Evolutionary conservation across 176 grass and related monocot species (phyloP).

Genomic region (Rhynchospora tenuis): DNA sequence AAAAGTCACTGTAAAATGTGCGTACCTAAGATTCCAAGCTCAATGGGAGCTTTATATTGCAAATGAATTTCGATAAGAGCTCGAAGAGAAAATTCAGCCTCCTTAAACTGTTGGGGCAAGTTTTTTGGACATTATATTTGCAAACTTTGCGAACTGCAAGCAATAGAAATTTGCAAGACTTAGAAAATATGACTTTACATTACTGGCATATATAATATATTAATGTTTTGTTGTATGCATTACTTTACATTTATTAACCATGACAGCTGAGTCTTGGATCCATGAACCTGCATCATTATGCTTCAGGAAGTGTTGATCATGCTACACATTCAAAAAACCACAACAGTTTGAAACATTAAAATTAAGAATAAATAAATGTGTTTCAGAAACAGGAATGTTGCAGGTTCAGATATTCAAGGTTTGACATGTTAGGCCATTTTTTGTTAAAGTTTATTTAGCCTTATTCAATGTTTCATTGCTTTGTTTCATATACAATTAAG

Average conservation of each 20-base stretch:
- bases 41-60: too few species aligned
- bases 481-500: not conserved
- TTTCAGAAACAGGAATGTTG: not conserved
- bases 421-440: not conserved
- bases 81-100: too few species aligned
- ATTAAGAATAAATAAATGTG: not conserved
- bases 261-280: conserved; percentile 89
- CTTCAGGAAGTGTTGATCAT: conserved; percentile 95
- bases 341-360: conserved; percentile 2
- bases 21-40: too few species aligned
- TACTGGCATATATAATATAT: too few species aligned
- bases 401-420: not conserved
- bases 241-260: conserved; percentile 81
- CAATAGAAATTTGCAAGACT: too few species aligned
- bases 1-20: too few species aligned
- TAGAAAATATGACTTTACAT: too few species aligned
- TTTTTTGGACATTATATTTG: too few species aligned
- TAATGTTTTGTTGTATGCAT: too few species aligned
- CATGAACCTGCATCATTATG: conserved; percentile 96
- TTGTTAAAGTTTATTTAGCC: not conserved
- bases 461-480: not conserved
- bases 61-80: too few species aligned
- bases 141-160: too few species aligned
- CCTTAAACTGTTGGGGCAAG: too few species aligned
- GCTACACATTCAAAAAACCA: conserved; percentile 38